Conservation (phyloP, 2,329 filamentous ascomycete species). For the Kalaharituber pfeilii region DNA sequence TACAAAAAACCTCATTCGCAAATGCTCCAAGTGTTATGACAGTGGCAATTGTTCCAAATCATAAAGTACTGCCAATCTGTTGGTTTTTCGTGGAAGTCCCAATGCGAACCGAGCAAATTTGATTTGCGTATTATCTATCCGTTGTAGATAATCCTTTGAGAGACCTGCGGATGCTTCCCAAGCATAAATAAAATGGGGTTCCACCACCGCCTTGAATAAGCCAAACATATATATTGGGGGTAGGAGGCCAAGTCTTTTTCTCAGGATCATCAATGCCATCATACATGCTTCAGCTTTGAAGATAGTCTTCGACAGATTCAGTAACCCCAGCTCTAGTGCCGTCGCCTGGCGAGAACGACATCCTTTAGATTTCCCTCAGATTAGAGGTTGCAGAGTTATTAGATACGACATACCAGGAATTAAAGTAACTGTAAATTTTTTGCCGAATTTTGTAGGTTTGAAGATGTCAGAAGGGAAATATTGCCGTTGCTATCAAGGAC, state of each 20-base stretch:
- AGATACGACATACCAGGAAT: slow-evolving; percentile 55
- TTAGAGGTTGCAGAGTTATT: background rate
- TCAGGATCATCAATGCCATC: background rate
- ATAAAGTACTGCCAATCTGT: background rate
- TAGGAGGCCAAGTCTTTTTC: background rate
- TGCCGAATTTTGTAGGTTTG: slow-evolving; percentile 96
- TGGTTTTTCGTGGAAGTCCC: background rate
- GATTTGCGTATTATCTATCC: background rate
- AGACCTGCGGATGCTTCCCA: background rate
- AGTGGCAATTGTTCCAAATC: background rate
- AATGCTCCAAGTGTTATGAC: background rate
- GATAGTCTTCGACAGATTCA: slow-evolving; percentile 94
- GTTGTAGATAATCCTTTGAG: background rate
- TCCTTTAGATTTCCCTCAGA: slow-evolving; percentile 1
- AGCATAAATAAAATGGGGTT: background rate
- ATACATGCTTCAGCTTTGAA: slow-evolving; percentile 99
- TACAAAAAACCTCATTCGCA: background rate
- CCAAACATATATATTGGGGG: background rate
- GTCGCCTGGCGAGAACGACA: slow-evolving; percentile 44
- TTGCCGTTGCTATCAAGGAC: slow-evolving; percentile 52
- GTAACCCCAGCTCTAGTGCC: slow-evolving; percentile 96
- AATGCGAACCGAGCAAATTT: background rate
- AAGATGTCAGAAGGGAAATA: slow-evolving; percentile 88
- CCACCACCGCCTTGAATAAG: background rate
- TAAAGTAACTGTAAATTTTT: slow-evolving; percentile 97